Conservation (phyloP, 768 basidiomycete species). For the Kwoniella dejecticola region DNA sequence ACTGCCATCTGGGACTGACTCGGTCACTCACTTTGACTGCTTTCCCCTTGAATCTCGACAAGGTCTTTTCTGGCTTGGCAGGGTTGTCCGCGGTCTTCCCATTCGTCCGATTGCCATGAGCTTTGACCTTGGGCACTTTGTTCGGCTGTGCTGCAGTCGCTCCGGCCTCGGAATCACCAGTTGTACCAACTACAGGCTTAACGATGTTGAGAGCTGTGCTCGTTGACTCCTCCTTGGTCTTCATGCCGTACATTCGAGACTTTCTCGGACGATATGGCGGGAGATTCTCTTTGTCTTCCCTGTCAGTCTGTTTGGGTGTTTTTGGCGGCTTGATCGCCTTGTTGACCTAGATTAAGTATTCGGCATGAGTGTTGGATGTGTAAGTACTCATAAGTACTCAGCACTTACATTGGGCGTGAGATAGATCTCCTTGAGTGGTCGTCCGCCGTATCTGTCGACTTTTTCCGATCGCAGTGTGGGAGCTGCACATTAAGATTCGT, state of each 20-base stretch:
- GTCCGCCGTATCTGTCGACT: neutral
- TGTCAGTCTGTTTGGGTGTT: neutral
- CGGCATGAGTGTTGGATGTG: neutral
- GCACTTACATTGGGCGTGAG: constrained; percentile 28
- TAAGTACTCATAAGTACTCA: neutral
- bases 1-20: too few relatives aligned
- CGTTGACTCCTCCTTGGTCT: constrained; percentile 12
- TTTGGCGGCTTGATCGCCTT: neutral
- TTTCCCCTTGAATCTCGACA: too few relatives aligned
- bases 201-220: neutral
- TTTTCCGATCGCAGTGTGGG: neutral
- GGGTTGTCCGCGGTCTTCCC: too few relatives aligned
- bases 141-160: too few relatives aligned
- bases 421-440: constrained; percentile 34
- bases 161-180: neutral
- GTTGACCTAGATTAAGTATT: neutral
- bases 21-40: too few relatives aligned
- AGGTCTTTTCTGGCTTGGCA: too few relatives aligned
- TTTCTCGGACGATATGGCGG: constrained; percentile 14
- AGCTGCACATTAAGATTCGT: neutral
- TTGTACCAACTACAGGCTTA: too few relatives aligned
- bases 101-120: too few relatives aligned
- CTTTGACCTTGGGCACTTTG: too few relatives aligned
- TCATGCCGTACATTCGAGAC: constrained; percentile 21
- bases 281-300: constrained; percentile 8